A percentile compares a stretch with the other conserved stretches of the same genome.
phyloP scores from a whole-genome alignment of 495 filamentous ascomycete genomes.

The Saxophila tyrrhenica region DNA sequence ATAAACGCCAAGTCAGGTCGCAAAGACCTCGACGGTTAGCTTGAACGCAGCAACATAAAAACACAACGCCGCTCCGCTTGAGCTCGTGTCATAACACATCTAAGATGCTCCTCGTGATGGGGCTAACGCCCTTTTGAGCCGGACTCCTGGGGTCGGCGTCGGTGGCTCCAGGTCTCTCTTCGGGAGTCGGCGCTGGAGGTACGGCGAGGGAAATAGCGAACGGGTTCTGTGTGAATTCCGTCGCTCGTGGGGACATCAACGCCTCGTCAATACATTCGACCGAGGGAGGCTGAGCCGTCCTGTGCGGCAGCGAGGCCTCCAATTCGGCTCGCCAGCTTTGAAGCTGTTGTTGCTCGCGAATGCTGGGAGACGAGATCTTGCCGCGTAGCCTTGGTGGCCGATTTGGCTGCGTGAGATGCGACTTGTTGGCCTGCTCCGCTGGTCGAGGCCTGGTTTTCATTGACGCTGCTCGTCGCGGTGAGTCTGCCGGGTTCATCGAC shows the following conservation, averaged over 20 bases:
- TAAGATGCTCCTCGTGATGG: constrained; percentile 54
- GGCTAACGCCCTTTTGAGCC: constrained; percentile 49
- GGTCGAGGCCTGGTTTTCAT: constrained; percentile 1
- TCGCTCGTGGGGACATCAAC: constrained; percentile 32
- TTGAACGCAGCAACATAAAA: background rate
- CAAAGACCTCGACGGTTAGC: background rate
- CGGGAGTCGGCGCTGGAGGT: background rate
- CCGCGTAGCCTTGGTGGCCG: constrained; percentile 19
- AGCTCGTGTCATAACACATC: constrained; percentile 32
- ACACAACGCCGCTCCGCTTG: background rate
- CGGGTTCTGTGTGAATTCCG: constrained; percentile 34
- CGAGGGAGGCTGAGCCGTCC: constrained; percentile 2
- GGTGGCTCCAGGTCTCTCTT: constrained; percentile 15
- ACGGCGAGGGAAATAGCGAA: constrained; percentile 19
- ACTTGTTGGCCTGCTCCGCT: background rate
- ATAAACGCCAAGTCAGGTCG: background rate
- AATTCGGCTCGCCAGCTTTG: constrained; percentile 29
- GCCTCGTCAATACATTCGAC: constrained; percentile 18
- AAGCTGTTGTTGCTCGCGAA: constrained; percentile 26
- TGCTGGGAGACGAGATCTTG: constrained; percentile 28
- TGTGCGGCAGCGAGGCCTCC: constrained; percentile 23
- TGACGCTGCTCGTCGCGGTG: constrained; percentile 5
- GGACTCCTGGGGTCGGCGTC: constrained; percentile 53
- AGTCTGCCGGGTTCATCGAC: constrained; percentile 7
- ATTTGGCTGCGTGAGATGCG: background rate